A percentile compares a stretch with the other conserved stretches of the same genome.
Conservation (phyloP, 2,329 filamentous ascomycete genomes). For the Aspergillus cejpii region DNA sequence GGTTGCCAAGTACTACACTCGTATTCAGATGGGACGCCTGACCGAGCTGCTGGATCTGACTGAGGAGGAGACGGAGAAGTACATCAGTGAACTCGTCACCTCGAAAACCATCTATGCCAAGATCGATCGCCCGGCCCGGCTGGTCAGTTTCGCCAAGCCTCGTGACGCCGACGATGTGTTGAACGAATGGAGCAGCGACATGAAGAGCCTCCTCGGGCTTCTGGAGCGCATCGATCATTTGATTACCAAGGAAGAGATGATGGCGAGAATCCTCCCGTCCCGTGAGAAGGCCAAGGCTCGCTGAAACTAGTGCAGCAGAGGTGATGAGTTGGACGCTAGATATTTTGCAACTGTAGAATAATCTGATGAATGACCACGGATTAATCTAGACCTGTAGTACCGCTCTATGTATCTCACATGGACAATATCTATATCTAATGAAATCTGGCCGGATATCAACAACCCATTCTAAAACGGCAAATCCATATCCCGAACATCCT, state of each 20-base stretch:
- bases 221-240: constrained; percentile 92
- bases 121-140: constrained; percentile 85
- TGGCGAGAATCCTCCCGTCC: constrained; percentile 82
- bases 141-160: constrained; percentile 92
- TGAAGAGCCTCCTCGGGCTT: constrained; percentile 82
- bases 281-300: constrained; percentile 37
- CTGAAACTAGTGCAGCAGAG: constrained; percentile 15
- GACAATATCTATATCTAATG: constrained; percentile 4
- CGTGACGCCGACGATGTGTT: constrained; percentile 91
- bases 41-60: constrained; percentile 85
- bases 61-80: constrained; percentile 96
- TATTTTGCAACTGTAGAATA: constrained; percentile 26
- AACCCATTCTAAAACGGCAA: constrained; percentile 49
- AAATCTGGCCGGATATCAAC: constrained; percentile 2
- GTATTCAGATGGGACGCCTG: constrained; percentile 84
- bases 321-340: constrained; percentile 9
- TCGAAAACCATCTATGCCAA: constrained; percentile 97
- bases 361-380: constrained; percentile 21
- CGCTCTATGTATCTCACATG: no score
- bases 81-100: constrained; percentile 93
- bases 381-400: no score
- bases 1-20: constrained; percentile 96
- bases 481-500: constrained; percentile 62
- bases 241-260: constrained; percentile 99
- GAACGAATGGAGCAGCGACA: constrained; percentile 98